Conservation (phyloP, 805 yeast species). For the Isabelozyma pseudorhagii region DNA sequence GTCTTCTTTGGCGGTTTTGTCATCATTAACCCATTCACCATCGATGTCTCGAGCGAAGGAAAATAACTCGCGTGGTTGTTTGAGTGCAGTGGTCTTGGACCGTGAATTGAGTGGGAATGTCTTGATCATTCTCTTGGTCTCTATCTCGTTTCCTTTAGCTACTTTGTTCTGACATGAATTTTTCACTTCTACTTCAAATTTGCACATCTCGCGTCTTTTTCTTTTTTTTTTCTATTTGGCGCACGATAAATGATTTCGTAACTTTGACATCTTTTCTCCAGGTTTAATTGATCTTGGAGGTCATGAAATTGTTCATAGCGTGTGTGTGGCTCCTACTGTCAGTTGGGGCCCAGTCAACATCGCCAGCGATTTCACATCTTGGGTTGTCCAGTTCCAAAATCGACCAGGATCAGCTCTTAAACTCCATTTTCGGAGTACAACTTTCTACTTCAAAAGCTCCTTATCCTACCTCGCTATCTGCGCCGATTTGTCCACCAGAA, state of each 20-base stretch:
- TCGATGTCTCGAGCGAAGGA: constrained; percentile 61
- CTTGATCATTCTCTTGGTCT: constrained; percentile 15
- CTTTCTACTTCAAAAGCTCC: background rate
- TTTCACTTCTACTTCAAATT: background rate
- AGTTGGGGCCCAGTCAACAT: background rate
- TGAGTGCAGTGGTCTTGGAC: constrained; percentile 63
- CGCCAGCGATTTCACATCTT: background rate
- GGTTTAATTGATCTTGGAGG: background rate
- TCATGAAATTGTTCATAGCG: background rate
- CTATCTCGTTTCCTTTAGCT: background rate
- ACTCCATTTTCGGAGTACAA: background rate
- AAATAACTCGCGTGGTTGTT: constrained; percentile 84
- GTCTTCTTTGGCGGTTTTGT: constrained; percentile 47
- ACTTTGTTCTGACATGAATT: too few species aligned
- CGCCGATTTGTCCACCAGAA: background rate
- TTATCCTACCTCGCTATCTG: background rate
- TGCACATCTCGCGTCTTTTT: background rate
- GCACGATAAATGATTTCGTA: background rate
- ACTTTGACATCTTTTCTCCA: background rate
- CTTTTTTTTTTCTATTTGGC: background rate
- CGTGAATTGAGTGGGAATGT: constrained; percentile 45
- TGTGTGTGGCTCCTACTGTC: background rate
- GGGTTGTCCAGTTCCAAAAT: background rate
- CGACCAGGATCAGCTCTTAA: background rate
- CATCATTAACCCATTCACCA: constrained; percentile 38